These are phyloP conservation scores for Trichoderma orchidacearum DNA, from an alignment of 495 filamentous ascomycete genomes.

Conservation along the genomic window DNA sequence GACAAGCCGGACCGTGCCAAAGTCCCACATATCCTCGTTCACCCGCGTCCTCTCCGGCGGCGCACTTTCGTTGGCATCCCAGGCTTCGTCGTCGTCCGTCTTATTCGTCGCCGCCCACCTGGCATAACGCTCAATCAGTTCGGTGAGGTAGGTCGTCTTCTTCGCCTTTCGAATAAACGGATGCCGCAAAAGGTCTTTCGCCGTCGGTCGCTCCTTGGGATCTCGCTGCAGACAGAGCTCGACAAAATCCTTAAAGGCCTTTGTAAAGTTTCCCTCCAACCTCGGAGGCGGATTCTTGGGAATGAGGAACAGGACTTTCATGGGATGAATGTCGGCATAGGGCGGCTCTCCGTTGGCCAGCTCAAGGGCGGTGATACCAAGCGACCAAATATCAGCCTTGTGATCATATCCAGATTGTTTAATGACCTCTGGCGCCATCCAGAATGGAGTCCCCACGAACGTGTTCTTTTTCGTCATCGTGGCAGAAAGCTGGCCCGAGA, in stretches of 20 bases:
- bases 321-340: slow-evolving; percentile 93
- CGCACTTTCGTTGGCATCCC: slow-evolving; percentile 22
- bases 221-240: slow-evolving; percentile 77
- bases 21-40: slow-evolving; percentile 91
- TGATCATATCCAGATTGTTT: slow-evolving; percentile 97
- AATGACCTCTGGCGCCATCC: slow-evolving; percentile 99
- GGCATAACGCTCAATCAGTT: slow-evolving; percentile 80
- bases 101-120: slow-evolving; percentile 67
- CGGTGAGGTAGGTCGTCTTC: slow-evolving; percentile 79
- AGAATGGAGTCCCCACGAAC: slow-evolving; percentile 96
- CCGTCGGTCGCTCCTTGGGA: slow-evolving; percentile 74
- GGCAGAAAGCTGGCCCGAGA: slow-evolving; percentile 90
- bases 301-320: slow-evolving; percentile 96
- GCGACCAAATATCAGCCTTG: slow-evolving; percentile 97
- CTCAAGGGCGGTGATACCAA: slow-evolving; percentile 96
- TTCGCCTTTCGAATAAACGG: slow-evolving; percentile 82
- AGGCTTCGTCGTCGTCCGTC: slow-evolving; percentile 48
- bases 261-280: slow-evolving; percentile 75
- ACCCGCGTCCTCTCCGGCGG: slow-evolving; percentile 14
- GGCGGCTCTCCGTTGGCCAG: slow-evolving; percentile 87
- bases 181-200: slow-evolving; percentile 77
- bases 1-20: slow-evolving; percentile 74
- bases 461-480: slow-evolving; percentile 99
- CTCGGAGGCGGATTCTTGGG: slow-evolving; percentile 84
- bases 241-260: slow-evolving; percentile 88